Conservation (phyloP, 2,329 filamentous ascomycete species). For the Venturia effusa region DNA sequence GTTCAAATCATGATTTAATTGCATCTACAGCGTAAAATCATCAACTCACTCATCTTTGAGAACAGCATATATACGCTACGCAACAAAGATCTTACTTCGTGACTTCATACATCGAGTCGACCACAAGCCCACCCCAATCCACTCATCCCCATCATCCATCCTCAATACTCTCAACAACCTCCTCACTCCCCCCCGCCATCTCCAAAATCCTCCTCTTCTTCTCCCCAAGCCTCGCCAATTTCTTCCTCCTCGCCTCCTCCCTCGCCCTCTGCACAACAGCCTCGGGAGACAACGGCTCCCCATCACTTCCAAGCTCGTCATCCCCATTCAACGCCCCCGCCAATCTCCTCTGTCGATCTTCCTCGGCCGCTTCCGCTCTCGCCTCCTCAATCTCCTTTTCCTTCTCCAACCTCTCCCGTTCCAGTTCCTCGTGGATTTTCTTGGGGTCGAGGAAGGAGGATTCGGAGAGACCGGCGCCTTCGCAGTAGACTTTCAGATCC, state of each 20-base stretch:
- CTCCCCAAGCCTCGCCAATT: neutral
- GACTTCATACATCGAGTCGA: too few species aligned
- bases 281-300: neutral
- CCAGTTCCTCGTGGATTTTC: conserved; percentile 27
- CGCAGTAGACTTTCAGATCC: conserved; percentile 31
- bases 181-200: conserved; percentile 14
- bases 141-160: conserved; percentile 6
- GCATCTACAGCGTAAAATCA: too few species aligned
- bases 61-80: too few species aligned
- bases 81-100: too few species aligned
- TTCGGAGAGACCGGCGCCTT: conserved; percentile 25
- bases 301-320: conserved; percentile 18
- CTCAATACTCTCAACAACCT: conserved; percentile 14
- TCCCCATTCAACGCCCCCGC: conserved; percentile 3
- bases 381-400: conserved; percentile 14
- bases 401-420: conserved; percentile 24
- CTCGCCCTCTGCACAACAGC: conserved; percentile 6
- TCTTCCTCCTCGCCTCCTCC: neutral
- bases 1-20: too few species aligned
- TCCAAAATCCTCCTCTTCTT: conserved; percentile 7
- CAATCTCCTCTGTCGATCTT: conserved; percentile 7
- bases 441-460: conserved; percentile 27
- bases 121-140: too few species aligned
- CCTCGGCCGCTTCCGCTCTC: conserved; percentile 14
- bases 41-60: too few species aligned